These are phyloP conservation scores for Phytopythium vexans DNA, from an alignment of 352 stramenopile genomes.

Conservation along the genomic window DNA sequence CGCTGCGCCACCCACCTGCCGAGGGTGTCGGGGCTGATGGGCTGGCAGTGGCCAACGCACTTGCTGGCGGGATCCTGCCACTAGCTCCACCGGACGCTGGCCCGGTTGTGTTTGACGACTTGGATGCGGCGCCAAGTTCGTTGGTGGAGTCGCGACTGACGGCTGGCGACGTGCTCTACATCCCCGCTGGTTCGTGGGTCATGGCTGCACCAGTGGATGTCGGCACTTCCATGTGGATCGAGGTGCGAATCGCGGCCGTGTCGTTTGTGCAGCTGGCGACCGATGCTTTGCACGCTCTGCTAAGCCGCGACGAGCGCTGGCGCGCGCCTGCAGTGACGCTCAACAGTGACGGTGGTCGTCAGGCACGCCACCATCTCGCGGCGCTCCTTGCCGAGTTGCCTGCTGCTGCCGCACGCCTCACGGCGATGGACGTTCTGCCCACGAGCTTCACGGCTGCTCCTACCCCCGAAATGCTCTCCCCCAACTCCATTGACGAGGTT, in stretches of 20 bases:
- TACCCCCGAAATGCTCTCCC: too few relatives aligned
- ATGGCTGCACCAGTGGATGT: conserved; percentile 14
- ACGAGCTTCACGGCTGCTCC: too few relatives aligned
- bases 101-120: conserved; percentile 19
- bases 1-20: conserved; percentile 20
- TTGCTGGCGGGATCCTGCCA: background rate
- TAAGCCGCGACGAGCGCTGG: conserved; percentile 21
- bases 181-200: conserved; percentile 53
- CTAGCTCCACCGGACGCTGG: conserved; percentile 16
- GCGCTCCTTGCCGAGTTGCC: conserved; percentile 11
- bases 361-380: conserved; percentile 8
- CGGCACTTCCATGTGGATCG: conserved; percentile 28
- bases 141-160: conserved; percentile 3
- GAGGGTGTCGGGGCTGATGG: conserved; percentile 16
- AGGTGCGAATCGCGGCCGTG: conserved; percentile 31
- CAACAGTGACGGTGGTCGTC: conserved; percentile 2
- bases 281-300: conserved; percentile 27
- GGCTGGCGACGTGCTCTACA: conserved; percentile 46
- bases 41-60: conserved; percentile 7
- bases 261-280: conserved; percentile 19
- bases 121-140: conserved; percentile 9
- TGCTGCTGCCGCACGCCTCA: too few relatives aligned
- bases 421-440: too few relatives aligned
- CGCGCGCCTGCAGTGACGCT: conserved; percentile 11
- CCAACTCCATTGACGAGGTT: too few relatives aligned